A percentile compares a stretch with the other conserved stretches of the same genome.
These are phyloP conservation scores for Pseudodiploospora longispora DNA, from an alignment of 2,329 filamentous ascomycete species.

Conservation along the genomic window DNA sequence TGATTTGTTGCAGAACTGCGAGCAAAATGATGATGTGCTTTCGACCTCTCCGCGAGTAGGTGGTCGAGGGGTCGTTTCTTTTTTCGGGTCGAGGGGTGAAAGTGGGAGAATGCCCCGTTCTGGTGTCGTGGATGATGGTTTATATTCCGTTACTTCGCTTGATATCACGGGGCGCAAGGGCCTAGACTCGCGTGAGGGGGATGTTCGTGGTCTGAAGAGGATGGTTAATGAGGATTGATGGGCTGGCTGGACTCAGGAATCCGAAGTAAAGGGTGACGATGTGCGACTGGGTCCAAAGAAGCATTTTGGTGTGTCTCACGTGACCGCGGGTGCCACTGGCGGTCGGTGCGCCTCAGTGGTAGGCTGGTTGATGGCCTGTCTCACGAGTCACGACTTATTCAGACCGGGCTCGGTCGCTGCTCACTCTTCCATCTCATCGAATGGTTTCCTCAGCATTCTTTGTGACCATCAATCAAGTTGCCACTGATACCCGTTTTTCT, in stretches of 20 bases:
- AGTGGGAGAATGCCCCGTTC: background rate
- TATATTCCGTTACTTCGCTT: conserved; percentile 1
- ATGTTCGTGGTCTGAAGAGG: conserved; percentile 4
- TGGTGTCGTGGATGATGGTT: background rate
- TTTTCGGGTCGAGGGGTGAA: background rate
- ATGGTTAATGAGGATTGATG: conserved; percentile 5
- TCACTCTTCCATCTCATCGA: too few relatives aligned
- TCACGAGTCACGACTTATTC: too few relatives aligned
- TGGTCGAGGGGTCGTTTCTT: conserved; percentile 1
- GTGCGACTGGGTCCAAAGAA: conserved; percentile 18
- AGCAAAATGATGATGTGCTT: conserved; percentile 1
- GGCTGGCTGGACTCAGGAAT: background rate
- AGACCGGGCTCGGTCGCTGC: too few relatives aligned
- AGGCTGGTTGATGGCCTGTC: too few relatives aligned
- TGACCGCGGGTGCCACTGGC: conserved; percentile 21
- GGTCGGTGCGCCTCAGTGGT: too few relatives aligned
- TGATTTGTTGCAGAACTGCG: conserved; percentile 16
- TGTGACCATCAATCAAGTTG: too few relatives aligned
- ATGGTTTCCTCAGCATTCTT: too few relatives aligned
- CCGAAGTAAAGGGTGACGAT: conserved; percentile 12
- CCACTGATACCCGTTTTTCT: too few relatives aligned
- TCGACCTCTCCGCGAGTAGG: conserved; percentile 1
- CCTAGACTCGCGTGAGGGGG: conserved; percentile 3
- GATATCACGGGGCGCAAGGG: conserved; percentile 3
- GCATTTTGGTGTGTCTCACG: conserved; percentile 21